Percentiles rank a stretch among this genome's conserved stretches.
phyloP scores from a whole-genome alignment of 495 filamentous ascomycete genomes.

The Penicillium angulare region DNA sequence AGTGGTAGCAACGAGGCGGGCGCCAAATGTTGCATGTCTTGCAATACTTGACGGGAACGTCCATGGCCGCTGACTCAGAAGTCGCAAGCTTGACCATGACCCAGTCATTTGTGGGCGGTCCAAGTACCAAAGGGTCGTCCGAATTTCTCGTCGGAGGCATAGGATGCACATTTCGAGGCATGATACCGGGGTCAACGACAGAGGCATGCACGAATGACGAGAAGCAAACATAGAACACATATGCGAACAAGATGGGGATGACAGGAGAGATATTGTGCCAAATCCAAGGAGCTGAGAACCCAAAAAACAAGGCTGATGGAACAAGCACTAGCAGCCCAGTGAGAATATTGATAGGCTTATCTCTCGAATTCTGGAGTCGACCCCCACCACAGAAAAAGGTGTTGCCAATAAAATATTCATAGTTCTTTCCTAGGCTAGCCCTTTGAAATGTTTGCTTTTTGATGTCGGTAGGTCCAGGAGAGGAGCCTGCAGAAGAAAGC shows the following conservation, averaged over 20 bases:
- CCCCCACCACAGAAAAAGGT: constrained; percentile 86
- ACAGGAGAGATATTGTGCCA: constrained; percentile 91
- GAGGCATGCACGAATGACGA: constrained; percentile 94
- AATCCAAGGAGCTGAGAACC: constrained; percentile 83
- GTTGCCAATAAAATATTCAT: constrained; percentile 90
- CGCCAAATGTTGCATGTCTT: constrained; percentile 97
- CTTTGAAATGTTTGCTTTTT: constrained; percentile 28
- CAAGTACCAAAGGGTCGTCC: constrained; percentile 74
- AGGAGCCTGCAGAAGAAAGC: constrained; percentile 72
- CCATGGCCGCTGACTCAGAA: constrained; percentile 77
- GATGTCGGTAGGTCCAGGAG: constrained; percentile 51
- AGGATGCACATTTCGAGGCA: constrained; percentile 79
- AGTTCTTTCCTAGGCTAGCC: constrained; percentile 64
- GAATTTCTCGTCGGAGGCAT: constrained; percentile 55
- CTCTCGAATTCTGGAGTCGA: constrained; percentile 80
- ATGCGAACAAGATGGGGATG: constrained; percentile 87
- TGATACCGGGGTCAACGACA: constrained; percentile 85
- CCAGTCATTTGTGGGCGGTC: constrained; percentile 88
- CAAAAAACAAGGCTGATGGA: constrained; percentile 79
- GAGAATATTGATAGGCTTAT: constrained; percentile 87
- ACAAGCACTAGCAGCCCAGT: constrained; percentile 77
- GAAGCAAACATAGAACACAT: constrained; percentile 83
- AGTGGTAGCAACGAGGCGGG: constrained; percentile 92
- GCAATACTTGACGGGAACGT: constrained; percentile 97
- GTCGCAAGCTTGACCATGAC: constrained; percentile 78